Evolutionary conservation across 345 rosid species (phyloP).

Genomic region (Chamaenerion angustifolium): DNA sequence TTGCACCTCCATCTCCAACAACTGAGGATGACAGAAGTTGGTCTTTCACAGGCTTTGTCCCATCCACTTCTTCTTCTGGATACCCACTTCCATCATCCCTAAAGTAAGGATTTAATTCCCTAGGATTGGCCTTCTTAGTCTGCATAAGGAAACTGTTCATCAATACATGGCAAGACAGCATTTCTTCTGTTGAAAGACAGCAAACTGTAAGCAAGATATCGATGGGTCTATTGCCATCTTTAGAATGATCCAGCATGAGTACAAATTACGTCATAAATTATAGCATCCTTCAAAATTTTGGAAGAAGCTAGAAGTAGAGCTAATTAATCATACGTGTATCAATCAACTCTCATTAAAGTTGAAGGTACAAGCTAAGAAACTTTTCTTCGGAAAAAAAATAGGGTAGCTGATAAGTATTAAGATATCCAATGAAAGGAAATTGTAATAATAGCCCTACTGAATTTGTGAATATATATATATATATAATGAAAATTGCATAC

Average conservation of each 20-base stretch:
- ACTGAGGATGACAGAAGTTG: conserved; percentile 37
- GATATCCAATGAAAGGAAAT: neutral
- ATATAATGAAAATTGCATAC: conserved; percentile 16
- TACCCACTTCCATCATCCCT: conserved; percentile 69
- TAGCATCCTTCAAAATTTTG: too few species aligned
- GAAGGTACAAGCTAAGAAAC: too few species aligned
- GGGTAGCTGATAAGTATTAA: neutral
- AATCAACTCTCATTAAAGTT: too few species aligned
- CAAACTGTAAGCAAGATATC: neutral
- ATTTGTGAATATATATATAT: neutral
- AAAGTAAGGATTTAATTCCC: conserved; percentile 75
- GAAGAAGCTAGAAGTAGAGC: too few species aligned
- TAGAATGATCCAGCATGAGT: too few species aligned
- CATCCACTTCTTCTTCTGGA: conserved; percentile 51
- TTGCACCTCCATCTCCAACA: conserved; percentile 94
- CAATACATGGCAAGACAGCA: conserved; percentile 1
- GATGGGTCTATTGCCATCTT: too few species aligned
- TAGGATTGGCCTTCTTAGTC: conserved; percentile 42
- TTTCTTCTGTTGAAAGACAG: neutral
- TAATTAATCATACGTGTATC: too few species aligned
- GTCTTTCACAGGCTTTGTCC: conserved; percentile 19
- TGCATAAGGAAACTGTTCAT: conserved; percentile 6
- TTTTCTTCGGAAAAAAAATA: too few species aligned
- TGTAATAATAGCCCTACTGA: neutral
- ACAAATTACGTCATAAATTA: too few species aligned